Evolutionary conservation across 306 rosid genomes (phyloP).

Genomic region (Acacia melanoxylon): DNA sequence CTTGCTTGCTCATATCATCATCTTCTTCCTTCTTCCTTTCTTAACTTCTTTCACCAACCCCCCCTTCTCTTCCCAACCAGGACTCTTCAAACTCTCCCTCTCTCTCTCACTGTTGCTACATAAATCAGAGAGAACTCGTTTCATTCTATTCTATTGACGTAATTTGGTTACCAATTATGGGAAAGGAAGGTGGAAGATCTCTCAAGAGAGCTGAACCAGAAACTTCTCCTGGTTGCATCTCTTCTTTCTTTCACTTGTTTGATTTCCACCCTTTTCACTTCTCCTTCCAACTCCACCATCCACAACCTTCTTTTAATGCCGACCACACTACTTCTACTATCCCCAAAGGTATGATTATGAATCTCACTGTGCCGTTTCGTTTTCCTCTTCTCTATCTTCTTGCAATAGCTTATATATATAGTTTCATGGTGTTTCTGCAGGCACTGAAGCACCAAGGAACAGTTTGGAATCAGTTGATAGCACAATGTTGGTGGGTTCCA

Average conservation of each 20-base stretch:
- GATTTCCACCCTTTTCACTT: constrained; percentile 72
- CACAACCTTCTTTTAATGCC: constrained; percentile 31
- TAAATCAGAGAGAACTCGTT: constrained; percentile 21
- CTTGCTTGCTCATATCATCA: constrained; percentile 30
- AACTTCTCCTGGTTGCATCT: constrained; percentile 75
- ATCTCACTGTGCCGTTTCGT: not conserved
- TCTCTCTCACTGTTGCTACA: not conserved
- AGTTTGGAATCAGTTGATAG: constrained; percentile 66
- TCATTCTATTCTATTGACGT: constrained; percentile 30
- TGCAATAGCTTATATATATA: not conserved
- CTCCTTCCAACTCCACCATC: constrained; percentile 36
- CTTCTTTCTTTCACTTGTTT: constrained; percentile 77
- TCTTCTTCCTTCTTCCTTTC: constrained; percentile 39
- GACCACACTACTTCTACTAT: constrained; percentile 12
- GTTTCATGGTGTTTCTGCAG: constrained; percentile 35
- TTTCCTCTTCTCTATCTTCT: not conserved
- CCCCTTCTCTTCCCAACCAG: constrained; percentile 48
- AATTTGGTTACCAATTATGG: constrained; percentile 46
- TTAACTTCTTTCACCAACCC: constrained; percentile 20
- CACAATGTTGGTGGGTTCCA: constrained; percentile 24
- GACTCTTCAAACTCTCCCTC: not conserved
- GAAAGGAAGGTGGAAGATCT: constrained; percentile 54
- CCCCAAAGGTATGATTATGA: constrained; percentile 50
- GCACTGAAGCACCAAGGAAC: constrained; percentile 82
- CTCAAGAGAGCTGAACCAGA: constrained; percentile 44